A percentile compares a stretch with the other conserved stretches of the same genome.
Conservation (phyloP, 352 stramenopile species). For the Pythium insidiosum region DNA sequence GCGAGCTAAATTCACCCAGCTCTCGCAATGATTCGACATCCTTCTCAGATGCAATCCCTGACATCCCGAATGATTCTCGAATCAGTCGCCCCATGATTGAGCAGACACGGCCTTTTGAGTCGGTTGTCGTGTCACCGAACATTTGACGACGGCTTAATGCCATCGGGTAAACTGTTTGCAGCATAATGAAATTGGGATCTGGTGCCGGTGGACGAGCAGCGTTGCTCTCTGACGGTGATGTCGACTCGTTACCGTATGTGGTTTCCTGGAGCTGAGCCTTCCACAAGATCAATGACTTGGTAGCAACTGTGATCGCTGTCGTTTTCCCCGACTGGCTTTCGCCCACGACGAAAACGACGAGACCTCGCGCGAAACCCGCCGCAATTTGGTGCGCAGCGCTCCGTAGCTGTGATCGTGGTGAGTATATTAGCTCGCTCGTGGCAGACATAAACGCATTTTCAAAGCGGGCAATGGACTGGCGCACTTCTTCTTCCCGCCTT, state of each 20-base stretch:
- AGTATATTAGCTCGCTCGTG: slow-evolving; percentile 8
- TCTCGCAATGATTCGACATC: too few relatives aligned
- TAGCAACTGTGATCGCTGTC: slow-evolving; percentile 4
- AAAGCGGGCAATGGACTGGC: too few relatives aligned
- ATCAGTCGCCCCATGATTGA: slow-evolving; percentile 15
- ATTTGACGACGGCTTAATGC: slow-evolving; percentile 13
- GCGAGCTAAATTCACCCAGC: too few relatives aligned
- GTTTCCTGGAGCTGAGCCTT: slow-evolving; percentile 6
- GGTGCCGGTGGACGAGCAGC: slow-evolving; percentile 5
- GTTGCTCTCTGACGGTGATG: not conserved
- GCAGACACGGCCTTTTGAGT: slow-evolving; percentile 15
- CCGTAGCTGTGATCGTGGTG: slow-evolving; percentile 6
- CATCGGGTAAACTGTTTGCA: too few relatives aligned
- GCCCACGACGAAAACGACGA: slow-evolving; percentile 9
- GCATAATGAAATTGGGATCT: slow-evolving; percentile 8
- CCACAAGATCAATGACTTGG: slow-evolving; percentile 7
- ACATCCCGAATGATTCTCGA: too few relatives aligned
- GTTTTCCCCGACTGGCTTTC: slow-evolving; percentile 13
- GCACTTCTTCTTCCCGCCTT: too few relatives aligned
- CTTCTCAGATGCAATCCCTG: too few relatives aligned
- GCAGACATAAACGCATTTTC: too few relatives aligned
- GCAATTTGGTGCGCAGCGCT: slow-evolving; percentile 3
- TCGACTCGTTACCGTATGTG: not conserved
- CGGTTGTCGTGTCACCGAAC: slow-evolving; percentile 9
- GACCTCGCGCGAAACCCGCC: not conserved